Evolutionary conservation across 2,329 filamentous ascomycete species (phyloP).

Genomic region (Erysiphe pulchra): DNA sequence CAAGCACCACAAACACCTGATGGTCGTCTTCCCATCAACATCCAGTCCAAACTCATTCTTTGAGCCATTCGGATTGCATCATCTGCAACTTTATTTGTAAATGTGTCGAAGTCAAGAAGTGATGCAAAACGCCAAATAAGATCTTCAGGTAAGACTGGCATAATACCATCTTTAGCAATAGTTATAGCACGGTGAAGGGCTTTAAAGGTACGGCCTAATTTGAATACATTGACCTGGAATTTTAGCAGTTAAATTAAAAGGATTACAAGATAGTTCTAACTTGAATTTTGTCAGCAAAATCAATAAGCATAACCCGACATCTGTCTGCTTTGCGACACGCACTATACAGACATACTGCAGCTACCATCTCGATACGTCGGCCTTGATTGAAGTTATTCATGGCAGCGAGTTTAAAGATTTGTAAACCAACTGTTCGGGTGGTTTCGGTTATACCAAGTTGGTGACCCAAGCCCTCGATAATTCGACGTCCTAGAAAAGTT

Average conservation of each 20-base stretch:
- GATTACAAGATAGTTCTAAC: slow-evolving; percentile 11
- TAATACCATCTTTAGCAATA: slow-evolving; percentile 36
- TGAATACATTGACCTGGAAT: slow-evolving; percentile 60
- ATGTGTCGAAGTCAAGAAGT: slow-evolving; percentile 70
- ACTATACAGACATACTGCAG: slow-evolving; percentile 75
- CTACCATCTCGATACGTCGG: slow-evolving; percentile 60
- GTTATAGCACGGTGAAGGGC: slow-evolving; percentile 47
- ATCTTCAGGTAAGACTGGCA: slow-evolving; percentile 62
- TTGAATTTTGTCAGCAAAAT: slow-evolving; percentile 63
- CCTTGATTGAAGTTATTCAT: slow-evolving; percentile 63
- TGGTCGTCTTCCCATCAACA: slow-evolving; percentile 78
- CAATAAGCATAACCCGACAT: slow-evolving; percentile 81
- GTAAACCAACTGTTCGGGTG: slow-evolving; percentile 36
- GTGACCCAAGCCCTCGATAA: slow-evolving; percentile 36
- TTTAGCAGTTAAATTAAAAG: slow-evolving; percentile 7
- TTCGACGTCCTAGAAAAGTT: slow-evolving; percentile 14
- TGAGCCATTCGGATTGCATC: slow-evolving; percentile 72
- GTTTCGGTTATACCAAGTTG: slow-evolving; percentile 34
- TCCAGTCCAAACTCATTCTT: slow-evolving; percentile 94
- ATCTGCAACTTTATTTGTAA: slow-evolving; percentile 61
- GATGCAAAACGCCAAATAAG: slow-evolving; percentile 77
- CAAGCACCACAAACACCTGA: slow-evolving; percentile 88
- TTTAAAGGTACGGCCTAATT: slow-evolving; percentile 75
- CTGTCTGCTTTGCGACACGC: slow-evolving; percentile 56
- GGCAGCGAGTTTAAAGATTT: slow-evolving; percentile 53